Evolutionary conservation across 371 early-diverging fungal species (phyloP), one percentile per base, ranked within the genome.

Genomic region (Chytridiales sp.): DNA sequence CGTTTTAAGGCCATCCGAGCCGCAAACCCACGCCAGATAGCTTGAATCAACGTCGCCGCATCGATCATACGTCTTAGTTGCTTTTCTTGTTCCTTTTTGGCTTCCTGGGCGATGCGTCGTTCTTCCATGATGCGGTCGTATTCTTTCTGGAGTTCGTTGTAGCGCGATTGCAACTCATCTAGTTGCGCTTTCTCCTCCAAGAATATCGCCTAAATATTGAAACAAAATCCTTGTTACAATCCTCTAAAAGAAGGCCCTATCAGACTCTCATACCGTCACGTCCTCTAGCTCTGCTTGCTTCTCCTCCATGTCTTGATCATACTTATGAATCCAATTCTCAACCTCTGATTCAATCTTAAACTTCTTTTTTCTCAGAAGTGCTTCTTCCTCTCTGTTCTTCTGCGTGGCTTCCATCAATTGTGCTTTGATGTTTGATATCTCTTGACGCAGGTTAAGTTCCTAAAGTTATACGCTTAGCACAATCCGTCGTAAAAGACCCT

Each of bases 301-400:
- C 63, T 82, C 82, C 15, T 76, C 79, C 74, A 82, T 75, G 49
- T 82, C 82, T 59, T 80, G 80, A 39, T 82, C 82, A 48, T 80
- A 82, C 48, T 82, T 82, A 58, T 80, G 80, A 51, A 82, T 82
- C 82, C 82, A 82, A 48, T 80, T 80, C 56, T 82, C 82, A 19
- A 82, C 82, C 60, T 82, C 82, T 5, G 66, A 62, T 55, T 82
- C 80, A 27, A 80, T 71, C 48, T 82, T 82, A 57, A 75, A 77
- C 60, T 77, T 78, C 30, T 73, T 75, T 49, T 78, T 80, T 17
- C 82, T 68, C 13, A 75, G 52, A 27, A 60, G 47, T 11, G 75
- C 73, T 59, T 82, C 82, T 52, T 78, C 80, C 32, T 79, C 81
- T 13, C 77, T 66, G 56, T 82, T 60, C 49, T 49, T 61, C 49